A percentile compares a stretch with the other conserved stretches of the same genome.
Conservation (phyloP, 1,139 yeast species). For the Nakaseomyces glabratus region DNA sequence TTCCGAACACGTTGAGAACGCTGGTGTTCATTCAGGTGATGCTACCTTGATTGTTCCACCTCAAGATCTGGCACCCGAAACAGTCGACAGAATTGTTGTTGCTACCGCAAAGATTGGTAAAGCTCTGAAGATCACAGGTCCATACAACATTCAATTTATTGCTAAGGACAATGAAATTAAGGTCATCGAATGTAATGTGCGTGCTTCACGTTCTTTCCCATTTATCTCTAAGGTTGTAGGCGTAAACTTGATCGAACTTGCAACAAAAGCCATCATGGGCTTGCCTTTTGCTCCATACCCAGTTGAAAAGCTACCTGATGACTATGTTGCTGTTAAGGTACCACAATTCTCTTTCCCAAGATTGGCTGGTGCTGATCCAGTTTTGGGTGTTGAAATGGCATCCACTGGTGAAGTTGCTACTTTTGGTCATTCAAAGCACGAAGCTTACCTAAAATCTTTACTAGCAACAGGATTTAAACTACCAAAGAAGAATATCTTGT, state of each 20-base stretch:
- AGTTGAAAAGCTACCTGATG: conserved; percentile 75
- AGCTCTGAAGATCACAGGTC: conserved; percentile 96
- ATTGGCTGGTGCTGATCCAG: conserved; percentile 97
- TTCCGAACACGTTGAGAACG: conserved; percentile 97
- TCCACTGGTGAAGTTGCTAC: conserved; percentile 99
- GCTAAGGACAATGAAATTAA: conserved; percentile 87
- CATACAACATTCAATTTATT: conserved; percentile 93
- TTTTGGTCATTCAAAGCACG: conserved; percentile 92
- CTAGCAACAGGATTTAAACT: conserved; percentile 90
- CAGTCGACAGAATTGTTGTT: conserved; percentile 81
- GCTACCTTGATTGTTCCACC: conserved; percentile 97
- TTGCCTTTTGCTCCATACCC: conserved; percentile 85
- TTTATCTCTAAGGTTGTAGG: conserved; percentile 97
- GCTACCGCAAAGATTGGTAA: conserved; percentile 95
- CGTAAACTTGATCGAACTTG: conserved; percentile 93
- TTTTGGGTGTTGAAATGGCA: conserved; percentile 98
- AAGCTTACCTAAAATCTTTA: conserved; percentile 91
- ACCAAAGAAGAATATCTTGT: conserved; percentile 88
- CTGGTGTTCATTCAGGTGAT: conserved; percentile 99
- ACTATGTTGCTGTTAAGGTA: conserved; percentile 94
- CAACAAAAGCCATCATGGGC: conserved; percentile 93
- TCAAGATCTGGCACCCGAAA: conserved; percentile 87
- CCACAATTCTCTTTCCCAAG: conserved; percentile 98
- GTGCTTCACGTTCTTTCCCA: conserved; percentile 98
- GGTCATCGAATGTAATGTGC: conserved; percentile 96